phyloP scores from a whole-genome alignment of 192 early-diverging fungal genomes.

The Thamnidium elegans region DNA sequence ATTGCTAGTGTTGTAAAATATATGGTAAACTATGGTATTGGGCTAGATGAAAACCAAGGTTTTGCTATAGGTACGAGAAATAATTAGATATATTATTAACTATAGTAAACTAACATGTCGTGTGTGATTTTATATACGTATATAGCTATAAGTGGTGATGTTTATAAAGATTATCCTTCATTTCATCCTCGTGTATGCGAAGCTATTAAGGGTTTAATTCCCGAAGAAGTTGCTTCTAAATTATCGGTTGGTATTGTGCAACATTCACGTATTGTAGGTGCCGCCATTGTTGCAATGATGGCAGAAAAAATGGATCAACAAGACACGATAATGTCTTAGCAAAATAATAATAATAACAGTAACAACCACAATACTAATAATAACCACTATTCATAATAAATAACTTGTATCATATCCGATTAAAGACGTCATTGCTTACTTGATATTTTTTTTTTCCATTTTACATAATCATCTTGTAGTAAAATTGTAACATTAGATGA shows the following conservation, averaged over 20 bases:
- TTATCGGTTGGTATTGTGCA: slow-evolving; percentile 37
- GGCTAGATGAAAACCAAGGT: slow-evolving; percentile 20
- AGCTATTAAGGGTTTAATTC: slow-evolving; percentile 32
- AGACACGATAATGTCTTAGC: background rate
- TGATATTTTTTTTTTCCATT: too few species aligned
- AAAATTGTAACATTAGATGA: too few species aligned
- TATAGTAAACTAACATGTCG: background rate
- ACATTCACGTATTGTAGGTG: slow-evolving; percentile 38
- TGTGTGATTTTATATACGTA: background rate
- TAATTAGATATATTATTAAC: background rate
- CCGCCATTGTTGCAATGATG: slow-evolving; percentile 43
- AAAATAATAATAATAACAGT: background rate
- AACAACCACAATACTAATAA: background rate
- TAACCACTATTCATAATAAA: too few species aligned
- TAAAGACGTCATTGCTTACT: too few species aligned
- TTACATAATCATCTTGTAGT: too few species aligned
- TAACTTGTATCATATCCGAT: too few species aligned
- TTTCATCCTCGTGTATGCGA: slow-evolving; percentile 42
- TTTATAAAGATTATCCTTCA: slow-evolving; percentile 39
- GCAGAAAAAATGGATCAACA: slow-evolving; percentile 30
- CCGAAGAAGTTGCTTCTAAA: slow-evolving; percentile 31
- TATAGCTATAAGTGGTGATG: slow-evolving; percentile 39
- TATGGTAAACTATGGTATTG: slow-evolving; percentile 34
- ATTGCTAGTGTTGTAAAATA: slow-evolving; percentile 56
- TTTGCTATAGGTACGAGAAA: slow-evolving; percentile 35